Conservation (phyloP, 2,329 filamentous ascomycete species). For the Fusarium sp. region DNA sequence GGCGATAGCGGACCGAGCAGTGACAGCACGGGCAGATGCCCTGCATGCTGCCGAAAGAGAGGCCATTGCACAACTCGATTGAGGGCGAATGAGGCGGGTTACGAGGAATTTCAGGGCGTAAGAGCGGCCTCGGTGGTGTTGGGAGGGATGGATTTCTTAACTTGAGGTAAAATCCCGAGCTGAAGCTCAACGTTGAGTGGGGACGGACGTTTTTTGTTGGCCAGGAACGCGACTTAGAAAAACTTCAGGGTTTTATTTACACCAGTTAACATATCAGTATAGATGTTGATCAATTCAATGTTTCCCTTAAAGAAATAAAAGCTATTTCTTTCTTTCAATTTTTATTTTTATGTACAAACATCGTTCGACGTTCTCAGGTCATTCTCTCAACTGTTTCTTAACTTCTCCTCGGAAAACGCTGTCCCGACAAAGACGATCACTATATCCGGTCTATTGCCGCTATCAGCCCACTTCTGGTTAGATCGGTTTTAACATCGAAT, state of each 20-base stretch:
- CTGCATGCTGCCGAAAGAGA: slow-evolving; percentile 76
- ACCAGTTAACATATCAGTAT: too few relatives aligned
- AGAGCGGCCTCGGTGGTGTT: slow-evolving; percentile 46
- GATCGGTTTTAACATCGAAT: slow-evolving; percentile 23
- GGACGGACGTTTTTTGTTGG: slow-evolving; percentile 55
- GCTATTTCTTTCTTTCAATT: neutral
- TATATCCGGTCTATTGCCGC: slow-evolving; percentile 37
- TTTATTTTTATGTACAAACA: neutral
- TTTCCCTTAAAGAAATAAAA: neutral
- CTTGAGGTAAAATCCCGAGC: slow-evolving; percentile 37
- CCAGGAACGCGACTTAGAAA: slow-evolving; percentile 40
- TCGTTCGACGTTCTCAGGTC: slow-evolving; percentile 26
- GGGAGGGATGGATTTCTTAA: slow-evolving; percentile 40
- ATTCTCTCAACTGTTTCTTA: slow-evolving; percentile 22
- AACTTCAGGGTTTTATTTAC: slow-evolving; percentile 1
- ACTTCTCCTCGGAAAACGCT: slow-evolving; percentile 36
- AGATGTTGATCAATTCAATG: neutral
- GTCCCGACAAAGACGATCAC: slow-evolving; percentile 32
- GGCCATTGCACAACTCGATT: slow-evolving; percentile 68
- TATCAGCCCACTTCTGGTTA: slow-evolving; percentile 19
- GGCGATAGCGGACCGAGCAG: slow-evolving; percentile 62
- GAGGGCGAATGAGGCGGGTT: slow-evolving; percentile 31
- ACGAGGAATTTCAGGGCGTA: slow-evolving; percentile 39
- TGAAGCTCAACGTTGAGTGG: slow-evolving; percentile 54
- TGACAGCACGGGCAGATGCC: slow-evolving; percentile 72